Evolutionary conservation across 306 rosid genomes (phyloP).

Genomic region (Vigna hirtella): DNA sequence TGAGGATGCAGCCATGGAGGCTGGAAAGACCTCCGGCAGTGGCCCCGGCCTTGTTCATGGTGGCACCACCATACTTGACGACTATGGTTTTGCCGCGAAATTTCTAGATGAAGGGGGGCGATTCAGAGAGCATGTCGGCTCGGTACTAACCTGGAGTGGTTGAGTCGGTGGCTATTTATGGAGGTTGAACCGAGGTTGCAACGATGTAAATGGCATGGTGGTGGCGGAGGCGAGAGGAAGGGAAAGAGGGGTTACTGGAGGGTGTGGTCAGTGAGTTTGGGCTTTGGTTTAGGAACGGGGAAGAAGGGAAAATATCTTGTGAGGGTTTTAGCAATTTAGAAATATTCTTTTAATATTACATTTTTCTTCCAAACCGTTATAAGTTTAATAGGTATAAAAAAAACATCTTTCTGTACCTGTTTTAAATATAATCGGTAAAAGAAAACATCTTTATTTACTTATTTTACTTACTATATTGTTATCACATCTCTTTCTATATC

Average conservation of each 20-base stretch:
- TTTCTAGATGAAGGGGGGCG: slow-evolving; percentile 92
- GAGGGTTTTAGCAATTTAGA: slow-evolving; percentile 43
- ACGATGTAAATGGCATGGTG: slow-evolving; percentile 18
- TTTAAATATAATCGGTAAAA: too few relatives aligned
- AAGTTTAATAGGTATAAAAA: too few relatives aligned
- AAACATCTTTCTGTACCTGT: too few relatives aligned
- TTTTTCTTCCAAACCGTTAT: too few relatives aligned
- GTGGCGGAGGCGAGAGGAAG: slow-evolving; percentile 16
- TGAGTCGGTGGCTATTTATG: not conserved
- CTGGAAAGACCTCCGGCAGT: slow-evolving; percentile 90
- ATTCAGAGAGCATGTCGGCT: slow-evolving; percentile 87
- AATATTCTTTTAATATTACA: too few relatives aligned
- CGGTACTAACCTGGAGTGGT: slow-evolving; percentile 71
- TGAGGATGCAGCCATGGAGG: slow-evolving; percentile 74
- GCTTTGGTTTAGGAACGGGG: slow-evolving; percentile 37
- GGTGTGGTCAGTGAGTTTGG: slow-evolving; percentile 19
- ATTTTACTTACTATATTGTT: too few relatives aligned
- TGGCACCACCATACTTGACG: slow-evolving; percentile 94
- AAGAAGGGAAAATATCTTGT: slow-evolving; percentile 39
- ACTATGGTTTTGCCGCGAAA: slow-evolving; percentile 92
- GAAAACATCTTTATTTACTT: too few relatives aligned
- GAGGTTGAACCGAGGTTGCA: slow-evolving; percentile 38
- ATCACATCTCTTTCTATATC: too few relatives aligned
- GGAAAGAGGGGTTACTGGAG: slow-evolving; percentile 24
- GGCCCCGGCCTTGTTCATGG: slow-evolving; percentile 91